A percentile compares a stretch with the other conserved stretches of the same genome.
phyloP scores from a whole-genome alignment of 495 filamentous ascomycete genomes.

The Podospora appendiculata region DNA sequence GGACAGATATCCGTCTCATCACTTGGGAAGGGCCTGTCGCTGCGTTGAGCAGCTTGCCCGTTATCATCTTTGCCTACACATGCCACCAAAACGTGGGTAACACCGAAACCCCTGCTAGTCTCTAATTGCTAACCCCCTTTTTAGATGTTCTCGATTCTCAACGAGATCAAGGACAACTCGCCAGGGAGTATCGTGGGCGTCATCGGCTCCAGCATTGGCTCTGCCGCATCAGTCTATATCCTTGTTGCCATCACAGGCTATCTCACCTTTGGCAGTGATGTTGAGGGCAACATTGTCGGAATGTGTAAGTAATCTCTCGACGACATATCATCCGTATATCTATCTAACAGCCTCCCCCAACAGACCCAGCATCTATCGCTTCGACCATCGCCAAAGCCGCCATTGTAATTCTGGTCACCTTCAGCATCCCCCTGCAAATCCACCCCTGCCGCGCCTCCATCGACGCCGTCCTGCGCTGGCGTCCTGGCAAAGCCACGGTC shows the following conservation, averaged over 20 bases:
- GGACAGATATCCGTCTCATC: constrained; percentile 64
- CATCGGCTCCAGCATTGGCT: constrained; percentile 74
- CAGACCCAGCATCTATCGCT: constrained; percentile 64
- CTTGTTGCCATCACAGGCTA: constrained; percentile 93
- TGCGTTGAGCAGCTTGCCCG: constrained; percentile 77
- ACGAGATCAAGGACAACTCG: constrained; percentile 83
- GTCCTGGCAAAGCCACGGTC: constrained; percentile 67
- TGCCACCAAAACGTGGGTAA: constrained; percentile 88
- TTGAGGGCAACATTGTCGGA: constrained; percentile 83
- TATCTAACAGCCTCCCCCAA: neutral
- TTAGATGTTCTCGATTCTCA: constrained; percentile 97
- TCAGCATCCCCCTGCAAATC: constrained; percentile 90
- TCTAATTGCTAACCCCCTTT: neutral
- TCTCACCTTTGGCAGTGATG: constrained; percentile 80
- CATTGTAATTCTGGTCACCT: constrained; percentile 94
- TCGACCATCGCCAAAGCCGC: constrained; percentile 91
- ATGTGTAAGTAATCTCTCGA: constrained; percentile 56
- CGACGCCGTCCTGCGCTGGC: constrained; percentile 89
- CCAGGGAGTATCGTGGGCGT: constrained; percentile 71
- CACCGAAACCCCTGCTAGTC: neutral
- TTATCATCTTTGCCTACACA: constrained; percentile 96
- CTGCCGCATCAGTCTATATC: constrained; percentile 72
- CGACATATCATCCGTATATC: neutral
- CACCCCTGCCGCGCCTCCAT: constrained; percentile 92
- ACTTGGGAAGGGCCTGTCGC: constrained; percentile 72